phyloP scores from a whole-genome alignment of 495 filamentous ascomycete genomes.

The Penicillium taxi region DNA sequence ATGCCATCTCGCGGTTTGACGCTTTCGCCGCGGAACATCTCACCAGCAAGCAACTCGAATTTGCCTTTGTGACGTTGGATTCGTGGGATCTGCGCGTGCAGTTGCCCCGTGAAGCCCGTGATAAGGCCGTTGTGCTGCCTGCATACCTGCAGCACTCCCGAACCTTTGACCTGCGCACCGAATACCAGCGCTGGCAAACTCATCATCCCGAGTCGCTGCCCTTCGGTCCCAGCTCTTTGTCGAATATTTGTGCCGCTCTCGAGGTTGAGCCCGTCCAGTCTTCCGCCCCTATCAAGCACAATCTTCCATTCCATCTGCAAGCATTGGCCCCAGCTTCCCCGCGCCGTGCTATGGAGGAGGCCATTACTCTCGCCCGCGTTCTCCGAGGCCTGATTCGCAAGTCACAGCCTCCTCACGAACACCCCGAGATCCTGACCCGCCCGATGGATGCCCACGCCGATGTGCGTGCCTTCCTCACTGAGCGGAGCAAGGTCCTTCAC shows the following conservation, averaged over 20 bases:
- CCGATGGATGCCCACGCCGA: conserved; percentile 97
- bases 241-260: conserved; percentile 95
- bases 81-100: conserved; percentile 98
- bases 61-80: conserved; percentile 95
- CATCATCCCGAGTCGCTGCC: conserved; percentile 96
- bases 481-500: conserved; percentile 95
- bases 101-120: conserved; percentile 90
- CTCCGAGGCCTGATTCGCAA: conserved; percentile 87
- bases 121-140: conserved; percentile 95
- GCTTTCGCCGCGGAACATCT: conserved; percentile 84
- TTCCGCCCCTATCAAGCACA: conserved; percentile 97
- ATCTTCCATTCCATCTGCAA: conserved; percentile 95
- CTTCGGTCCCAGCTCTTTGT: conserved; percentile 87
- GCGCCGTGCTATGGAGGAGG: conserved; percentile 94
- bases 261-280: conserved; percentile 96
- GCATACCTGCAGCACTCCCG: conserved; percentile 94
- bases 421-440: conserved; percentile 84
- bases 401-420: conserved; percentile 87
- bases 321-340: conserved; percentile 95
- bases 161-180: conserved; percentile 90
- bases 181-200: conserved; percentile 97
- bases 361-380: conserved; percentile 86
- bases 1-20: conserved; percentile 92
- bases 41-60: conserved; percentile 76
- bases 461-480: conserved; percentile 89